These are phyloP conservation scores for Xylaria curta DNA, from an alignment of 495 filamentous ascomycete species.

Conservation along the genomic window DNA sequence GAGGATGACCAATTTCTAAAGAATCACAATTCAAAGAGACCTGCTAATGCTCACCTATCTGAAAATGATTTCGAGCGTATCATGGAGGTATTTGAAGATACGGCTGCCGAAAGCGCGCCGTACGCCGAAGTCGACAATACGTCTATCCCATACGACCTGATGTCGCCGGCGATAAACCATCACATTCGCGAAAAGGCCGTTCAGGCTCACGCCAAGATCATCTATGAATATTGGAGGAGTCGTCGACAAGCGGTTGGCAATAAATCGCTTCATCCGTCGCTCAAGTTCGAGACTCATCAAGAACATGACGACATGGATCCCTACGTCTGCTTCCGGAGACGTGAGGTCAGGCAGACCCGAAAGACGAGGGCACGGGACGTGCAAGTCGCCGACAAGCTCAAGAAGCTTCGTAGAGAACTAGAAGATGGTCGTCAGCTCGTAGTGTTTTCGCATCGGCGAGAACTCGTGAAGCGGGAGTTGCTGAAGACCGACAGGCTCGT, in stretches of 20 bases:
- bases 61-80: constrained; percentile 92
- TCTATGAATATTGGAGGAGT: constrained; percentile 91
- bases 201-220: constrained; percentile 77
- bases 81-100: constrained; percentile 95
- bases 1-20: constrained; percentile 88
- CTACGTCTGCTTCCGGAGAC: constrained; percentile 96
- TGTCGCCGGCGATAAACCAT: constrained; percentile 74
- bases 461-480: constrained; percentile 77
- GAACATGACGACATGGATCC: constrained; percentile 96
- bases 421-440: constrained; percentile 87
- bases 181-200: constrained; percentile 57
- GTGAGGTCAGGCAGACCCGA: constrained; percentile 90
- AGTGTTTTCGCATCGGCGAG: constrained; percentile 75
- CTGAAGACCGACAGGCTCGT: constrained; percentile 74
- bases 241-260: constrained; percentile 70
- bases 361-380: constrained; percentile 94
- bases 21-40: constrained; percentile 78
- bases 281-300: constrained; percentile 92
- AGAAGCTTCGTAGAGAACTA: constrained; percentile 86
- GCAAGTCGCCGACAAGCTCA: constrained; percentile 92
- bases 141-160: constrained; percentile 77
- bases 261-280: constrained; percentile 68
- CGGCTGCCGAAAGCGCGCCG: constrained; percentile 78
- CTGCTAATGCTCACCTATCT: constrained; percentile 68
- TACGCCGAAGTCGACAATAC: constrained; percentile 89